Conservation (phyloP, 495 filamentous ascomycete species). For the Penicillium lagena region DNA sequence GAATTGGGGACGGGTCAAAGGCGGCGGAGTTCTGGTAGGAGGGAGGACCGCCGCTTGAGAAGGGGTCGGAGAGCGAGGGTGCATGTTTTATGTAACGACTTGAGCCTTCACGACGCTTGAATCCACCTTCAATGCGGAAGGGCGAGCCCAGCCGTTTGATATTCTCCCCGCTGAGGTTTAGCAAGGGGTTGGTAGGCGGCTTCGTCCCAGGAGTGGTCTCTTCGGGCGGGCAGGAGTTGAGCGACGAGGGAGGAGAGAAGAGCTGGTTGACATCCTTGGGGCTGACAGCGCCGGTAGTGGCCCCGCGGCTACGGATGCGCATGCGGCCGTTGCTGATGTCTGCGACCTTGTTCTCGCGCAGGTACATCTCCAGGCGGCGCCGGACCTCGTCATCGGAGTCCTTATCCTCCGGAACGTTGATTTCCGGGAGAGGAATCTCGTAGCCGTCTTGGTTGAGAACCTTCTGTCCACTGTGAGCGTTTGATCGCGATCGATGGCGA, state of each 20-base stretch:
- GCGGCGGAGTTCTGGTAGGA: constrained; percentile 3
- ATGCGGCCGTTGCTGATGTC: constrained; percentile 40
- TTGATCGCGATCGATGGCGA: constrained; percentile 41
- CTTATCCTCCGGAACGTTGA: constrained; percentile 34
- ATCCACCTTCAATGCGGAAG: constrained; percentile 33
- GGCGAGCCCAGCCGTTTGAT: constrained; percentile 48
- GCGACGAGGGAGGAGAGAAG: constrained; percentile 42
- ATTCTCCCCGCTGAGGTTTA: constrained; percentile 29
- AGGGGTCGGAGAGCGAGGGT: constrained; percentile 39
- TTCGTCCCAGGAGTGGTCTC: constrained; percentile 18
- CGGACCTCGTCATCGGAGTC: constrained; percentile 38
- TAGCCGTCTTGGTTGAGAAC: constrained; percentile 45
- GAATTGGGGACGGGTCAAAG: constrained; percentile 9
- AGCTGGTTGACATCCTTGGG: constrained; percentile 36
- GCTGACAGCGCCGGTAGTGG: constrained; percentile 38
- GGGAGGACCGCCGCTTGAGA: constrained; percentile 21
- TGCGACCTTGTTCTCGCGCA: constrained; percentile 38
- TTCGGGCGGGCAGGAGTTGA: constrained; percentile 27
- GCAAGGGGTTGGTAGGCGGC: constrained; percentile 19
- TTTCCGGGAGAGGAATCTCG: too few species aligned
- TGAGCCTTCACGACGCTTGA: constrained; percentile 22
- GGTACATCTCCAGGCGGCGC: constrained; percentile 43
- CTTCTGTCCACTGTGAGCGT: constrained; percentile 38
- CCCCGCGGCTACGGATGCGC: constrained; percentile 45
- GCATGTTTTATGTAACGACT: constrained; percentile 26